Conservation (phyloP, 257 asterid species). For the Vinca minor region DNA sequence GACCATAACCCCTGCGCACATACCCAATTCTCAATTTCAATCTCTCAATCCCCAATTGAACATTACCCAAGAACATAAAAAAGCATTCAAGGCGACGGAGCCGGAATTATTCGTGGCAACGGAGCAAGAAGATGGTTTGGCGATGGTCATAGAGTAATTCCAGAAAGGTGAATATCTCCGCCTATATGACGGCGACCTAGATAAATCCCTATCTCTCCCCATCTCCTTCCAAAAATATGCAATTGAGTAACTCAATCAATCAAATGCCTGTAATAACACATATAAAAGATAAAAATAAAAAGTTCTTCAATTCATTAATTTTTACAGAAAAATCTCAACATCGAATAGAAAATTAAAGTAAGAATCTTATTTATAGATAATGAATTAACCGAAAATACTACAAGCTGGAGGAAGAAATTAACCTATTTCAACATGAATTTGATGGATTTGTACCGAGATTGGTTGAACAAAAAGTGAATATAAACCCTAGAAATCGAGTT, state of each 20-base stretch:
- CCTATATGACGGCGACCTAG: slow-evolving; percentile 71
- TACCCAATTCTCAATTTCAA: no score
- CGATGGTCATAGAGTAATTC: no score
- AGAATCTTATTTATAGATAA: not conserved
- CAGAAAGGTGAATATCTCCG: slow-evolving; percentile 84
- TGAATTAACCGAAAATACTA: not conserved
- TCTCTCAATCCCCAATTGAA: no score
- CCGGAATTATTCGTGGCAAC: no score
- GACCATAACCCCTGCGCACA: no score
- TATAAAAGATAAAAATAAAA: not conserved
- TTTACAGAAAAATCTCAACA: not conserved
- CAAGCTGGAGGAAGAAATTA: not conserved
- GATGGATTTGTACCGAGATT: slow-evolving; percentile 10
- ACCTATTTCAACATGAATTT: slow-evolving; percentile 11
- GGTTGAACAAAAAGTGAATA: not conserved
- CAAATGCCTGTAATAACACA: slow-evolving; percentile 29
- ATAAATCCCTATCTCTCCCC: slow-evolving; percentile 78
- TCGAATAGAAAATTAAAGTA: not conserved
- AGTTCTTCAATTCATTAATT: not conserved
- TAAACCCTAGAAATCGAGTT: slow-evolving; percentile 20
- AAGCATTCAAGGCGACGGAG: no score
- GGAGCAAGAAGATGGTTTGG: no score
- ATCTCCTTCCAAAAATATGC: slow-evolving; percentile 27
- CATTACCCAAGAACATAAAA: no score
- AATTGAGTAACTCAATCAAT: slow-evolving; percentile 1